Conservation (phyloP, 2,329 filamentous ascomycete species). For the Purpureocillium lavendulum region DNA sequence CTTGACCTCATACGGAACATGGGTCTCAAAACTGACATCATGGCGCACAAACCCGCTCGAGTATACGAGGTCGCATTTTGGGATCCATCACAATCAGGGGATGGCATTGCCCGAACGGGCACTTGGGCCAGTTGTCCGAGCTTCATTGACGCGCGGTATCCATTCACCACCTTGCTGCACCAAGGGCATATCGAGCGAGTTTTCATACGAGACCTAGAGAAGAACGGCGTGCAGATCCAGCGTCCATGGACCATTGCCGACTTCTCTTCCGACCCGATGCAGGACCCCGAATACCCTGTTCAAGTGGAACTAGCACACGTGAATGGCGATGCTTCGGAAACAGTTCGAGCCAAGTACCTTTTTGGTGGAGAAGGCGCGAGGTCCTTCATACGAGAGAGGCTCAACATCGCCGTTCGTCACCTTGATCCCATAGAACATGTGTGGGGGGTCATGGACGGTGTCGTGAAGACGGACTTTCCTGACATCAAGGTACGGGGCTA, state of each 20-base stretch:
- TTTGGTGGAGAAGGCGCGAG: conserved; percentile 65
- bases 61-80: conserved; percentile 74
- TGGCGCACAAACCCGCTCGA: conserved; percentile 79
- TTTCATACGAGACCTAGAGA: conserved; percentile 57
- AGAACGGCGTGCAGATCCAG: conserved; percentile 52
- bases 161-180: conserved; percentile 62
- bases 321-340: conserved; percentile 64
- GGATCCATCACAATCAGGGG: conserved; percentile 49
- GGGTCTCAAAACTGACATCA: conserved; percentile 79
- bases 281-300: conserved; percentile 63
- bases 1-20: conserved; percentile 82
- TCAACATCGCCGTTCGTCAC: conserved; percentile 63
- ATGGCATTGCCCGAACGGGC: conserved; percentile 56
- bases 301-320: conserved; percentile 70
- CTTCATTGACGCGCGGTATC: conserved; percentile 68
- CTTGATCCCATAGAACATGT: conserved; percentile 64
- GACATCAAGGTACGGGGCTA: conserved; percentile 55
- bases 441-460: conserved; percentile 70
- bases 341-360: conserved; percentile 58
- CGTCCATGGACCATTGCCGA: conserved; percentile 56
- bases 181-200: conserved; percentile 65
- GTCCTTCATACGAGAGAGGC: conserved; percentile 54
- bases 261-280: conserved; percentile 50
- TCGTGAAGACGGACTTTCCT: conserved; percentile 65
- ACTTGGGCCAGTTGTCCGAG: conserved; percentile 83